These are phyloP conservation scores for Botryotinia globosa DNA, from an alignment of 2,329 filamentous ascomycete genomes.

Conservation along the genomic window DNA sequence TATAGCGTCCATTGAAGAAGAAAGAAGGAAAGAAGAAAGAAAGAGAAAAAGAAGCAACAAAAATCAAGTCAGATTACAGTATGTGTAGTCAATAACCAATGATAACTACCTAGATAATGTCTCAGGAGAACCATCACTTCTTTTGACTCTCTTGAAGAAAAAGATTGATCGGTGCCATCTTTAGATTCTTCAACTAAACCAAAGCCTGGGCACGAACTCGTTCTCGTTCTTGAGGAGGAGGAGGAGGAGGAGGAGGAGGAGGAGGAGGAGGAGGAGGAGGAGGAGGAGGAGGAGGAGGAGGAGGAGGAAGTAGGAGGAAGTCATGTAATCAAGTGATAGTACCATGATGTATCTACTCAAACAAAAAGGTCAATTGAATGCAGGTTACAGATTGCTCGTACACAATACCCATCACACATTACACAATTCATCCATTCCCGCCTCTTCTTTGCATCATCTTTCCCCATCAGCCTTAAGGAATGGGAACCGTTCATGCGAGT, in stretches of 20 bases:
- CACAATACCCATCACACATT: neutral
- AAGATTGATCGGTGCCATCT: neutral
- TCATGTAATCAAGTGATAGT: neutral
- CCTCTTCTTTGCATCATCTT: neutral
- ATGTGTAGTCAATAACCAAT: neutral
- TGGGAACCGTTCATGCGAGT: slow-evolving; percentile 5
- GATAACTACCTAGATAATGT: neutral
- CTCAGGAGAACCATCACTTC: neutral
- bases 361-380: neutral
- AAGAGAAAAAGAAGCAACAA: neutral
- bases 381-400: neutral
- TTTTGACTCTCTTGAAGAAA: neutral
- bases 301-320: neutral
- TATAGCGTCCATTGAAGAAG: neutral
- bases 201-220: neutral
- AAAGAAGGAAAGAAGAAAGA: neutral
- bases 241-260: neutral
- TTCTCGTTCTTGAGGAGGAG: neutral
- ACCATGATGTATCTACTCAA: neutral
- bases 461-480: slow-evolving; percentile 7
- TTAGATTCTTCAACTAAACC: neutral
- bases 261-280: neutral
- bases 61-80: no score
- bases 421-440: neutral
- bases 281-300: neutral